These are phyloP conservation scores for Primulina tabacum DNA, from an alignment of 257 asterid species.

Conservation along the genomic window DNA sequence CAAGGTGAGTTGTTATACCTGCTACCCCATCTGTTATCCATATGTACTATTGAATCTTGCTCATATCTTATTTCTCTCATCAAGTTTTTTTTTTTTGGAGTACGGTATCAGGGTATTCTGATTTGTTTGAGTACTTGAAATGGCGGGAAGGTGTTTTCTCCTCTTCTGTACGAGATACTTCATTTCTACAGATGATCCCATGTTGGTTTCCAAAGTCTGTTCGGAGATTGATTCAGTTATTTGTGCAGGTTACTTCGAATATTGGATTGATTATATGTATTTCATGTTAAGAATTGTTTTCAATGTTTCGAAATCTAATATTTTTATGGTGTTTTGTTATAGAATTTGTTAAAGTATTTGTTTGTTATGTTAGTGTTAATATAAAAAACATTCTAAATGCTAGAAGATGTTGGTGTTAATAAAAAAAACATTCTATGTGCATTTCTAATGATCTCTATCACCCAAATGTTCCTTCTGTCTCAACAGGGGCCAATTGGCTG, in stretches of 20 bases:
- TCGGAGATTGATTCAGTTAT: conserved; percentile 91
- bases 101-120: conserved; percentile 71
- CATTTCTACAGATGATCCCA: conserved; percentile 94
- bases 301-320: conserved; percentile 17
- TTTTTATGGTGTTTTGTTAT: background rate
- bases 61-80: conserved; percentile 15
- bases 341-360: background rate
- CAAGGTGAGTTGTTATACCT: conserved; percentile 41
- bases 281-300: conserved; percentile 17
- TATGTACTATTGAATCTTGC: conserved; percentile 19
- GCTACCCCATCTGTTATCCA: conserved; percentile 21
- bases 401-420: conserved; percentile 4
- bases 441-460: conserved; percentile 19
- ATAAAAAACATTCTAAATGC: conserved; percentile 6
- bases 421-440: conserved; percentile 7
- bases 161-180: conserved; percentile 83
- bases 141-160: conserved; percentile 96
- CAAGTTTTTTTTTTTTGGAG: conserved; percentile 27
- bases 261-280: conserved; percentile 23
- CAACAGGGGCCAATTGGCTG: conserved; percentile 92
- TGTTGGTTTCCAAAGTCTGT: conserved; percentile 94
- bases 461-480: conserved; percentile 28
- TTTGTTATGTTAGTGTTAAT: conserved; percentile 16
- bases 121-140: conserved; percentile 77
- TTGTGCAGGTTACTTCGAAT: conserved; percentile 61